A percentile compares a stretch with the other conserved stretches of the same genome.
phyloP scores from a whole-genome alignment of 1,139 yeast genomes.

The Scheffersomyces segobiensis region DNA sequence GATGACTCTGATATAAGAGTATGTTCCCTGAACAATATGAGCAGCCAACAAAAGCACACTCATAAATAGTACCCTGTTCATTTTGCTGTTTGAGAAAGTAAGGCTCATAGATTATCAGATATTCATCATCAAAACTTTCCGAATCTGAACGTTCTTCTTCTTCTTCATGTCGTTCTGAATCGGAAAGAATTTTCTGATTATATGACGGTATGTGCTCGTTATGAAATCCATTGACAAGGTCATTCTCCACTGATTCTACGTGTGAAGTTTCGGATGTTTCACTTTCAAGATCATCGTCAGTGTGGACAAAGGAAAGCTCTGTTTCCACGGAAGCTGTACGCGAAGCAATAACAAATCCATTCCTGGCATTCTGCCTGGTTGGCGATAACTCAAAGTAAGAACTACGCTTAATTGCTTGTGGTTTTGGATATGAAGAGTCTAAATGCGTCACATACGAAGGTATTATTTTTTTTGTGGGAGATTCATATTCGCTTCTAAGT shows the following conservation, averaged over 20 bases:
- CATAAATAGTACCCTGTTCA: constrained; percentile 11
- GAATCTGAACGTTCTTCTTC: constrained; percentile 2
- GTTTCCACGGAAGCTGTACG: background rate
- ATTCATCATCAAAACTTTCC: constrained; percentile 24
- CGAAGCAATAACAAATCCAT: background rate
- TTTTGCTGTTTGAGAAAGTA: constrained; percentile 3
- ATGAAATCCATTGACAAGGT: background rate
- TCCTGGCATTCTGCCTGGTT: constrained; percentile 4
- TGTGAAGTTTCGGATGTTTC: constrained; percentile 3
- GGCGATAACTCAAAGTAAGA: constrained; percentile 10
- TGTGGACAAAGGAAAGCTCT: background rate
- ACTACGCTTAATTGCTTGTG: background rate
- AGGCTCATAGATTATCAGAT: constrained; percentile 21
- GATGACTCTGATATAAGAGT: constrained; percentile 29
- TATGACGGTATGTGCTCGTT: background rate
- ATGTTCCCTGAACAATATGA: constrained; percentile 34
- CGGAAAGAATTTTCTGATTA: background rate
- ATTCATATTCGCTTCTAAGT: constrained; percentile 6
- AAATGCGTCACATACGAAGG: background rate
- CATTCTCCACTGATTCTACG: constrained; percentile 4
- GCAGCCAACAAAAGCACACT: constrained; percentile 35
- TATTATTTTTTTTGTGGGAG: constrained; percentile 18
- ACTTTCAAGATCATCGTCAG: background rate
- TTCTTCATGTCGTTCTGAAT: background rate
- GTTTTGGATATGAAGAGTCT: constrained; percentile 2